phyloP scores from a whole-genome alignment of 805 yeast species.

The Nakazawaea wickerhamii region DNA sequence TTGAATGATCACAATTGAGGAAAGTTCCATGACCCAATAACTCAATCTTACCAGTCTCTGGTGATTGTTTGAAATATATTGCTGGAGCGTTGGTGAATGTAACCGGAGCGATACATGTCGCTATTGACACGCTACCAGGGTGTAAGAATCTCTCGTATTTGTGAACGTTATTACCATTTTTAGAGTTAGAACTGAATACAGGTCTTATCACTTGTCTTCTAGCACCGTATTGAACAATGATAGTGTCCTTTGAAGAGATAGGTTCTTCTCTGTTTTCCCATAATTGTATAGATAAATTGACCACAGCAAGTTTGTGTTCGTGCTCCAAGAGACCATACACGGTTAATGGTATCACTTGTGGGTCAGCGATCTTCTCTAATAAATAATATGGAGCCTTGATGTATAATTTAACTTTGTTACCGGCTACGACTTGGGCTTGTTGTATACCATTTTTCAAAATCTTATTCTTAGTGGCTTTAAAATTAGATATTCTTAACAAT shows the following conservation, averaged over 20 bases:
- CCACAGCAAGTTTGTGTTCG: conserved; percentile 81
- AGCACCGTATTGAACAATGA: conserved; percentile 90
- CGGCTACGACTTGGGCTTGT: conserved; percentile 49
- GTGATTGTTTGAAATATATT: conserved; percentile 62
- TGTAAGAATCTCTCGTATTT: conserved; percentile 82
- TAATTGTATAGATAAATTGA: conserved; percentile 74
- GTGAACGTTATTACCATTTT: conserved; percentile 78
- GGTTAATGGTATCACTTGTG: conserved; percentile 45
- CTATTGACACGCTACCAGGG: conserved; percentile 67
- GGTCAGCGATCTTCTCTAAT: conserved; percentile 38
- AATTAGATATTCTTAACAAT: conserved; percentile 69
- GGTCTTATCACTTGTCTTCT: conserved; percentile 84
- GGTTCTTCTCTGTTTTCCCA: conserved; percentile 91
- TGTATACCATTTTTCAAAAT: conserved; percentile 52
- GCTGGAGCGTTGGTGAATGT: conserved; percentile 82
- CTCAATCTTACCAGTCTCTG: conserved; percentile 42
- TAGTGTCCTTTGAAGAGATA: conserved; percentile 71
- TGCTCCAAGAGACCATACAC: conserved; percentile 74
- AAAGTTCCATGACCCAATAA: conserved; percentile 89
- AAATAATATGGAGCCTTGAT: conserved; percentile 51
- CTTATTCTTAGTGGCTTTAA: conserved; percentile 68
- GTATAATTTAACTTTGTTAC: conserved; percentile 56
- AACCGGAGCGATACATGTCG: conserved; percentile 85
- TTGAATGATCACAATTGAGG: conserved; percentile 75
- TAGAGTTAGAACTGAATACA: conserved; percentile 71